A percentile compares a stretch with the other conserved stretches of the same genome.
phyloP scores from a whole-genome alignment of 2,329 filamentous ascomycete genomes.

The Claviceps sp. region DNA sequence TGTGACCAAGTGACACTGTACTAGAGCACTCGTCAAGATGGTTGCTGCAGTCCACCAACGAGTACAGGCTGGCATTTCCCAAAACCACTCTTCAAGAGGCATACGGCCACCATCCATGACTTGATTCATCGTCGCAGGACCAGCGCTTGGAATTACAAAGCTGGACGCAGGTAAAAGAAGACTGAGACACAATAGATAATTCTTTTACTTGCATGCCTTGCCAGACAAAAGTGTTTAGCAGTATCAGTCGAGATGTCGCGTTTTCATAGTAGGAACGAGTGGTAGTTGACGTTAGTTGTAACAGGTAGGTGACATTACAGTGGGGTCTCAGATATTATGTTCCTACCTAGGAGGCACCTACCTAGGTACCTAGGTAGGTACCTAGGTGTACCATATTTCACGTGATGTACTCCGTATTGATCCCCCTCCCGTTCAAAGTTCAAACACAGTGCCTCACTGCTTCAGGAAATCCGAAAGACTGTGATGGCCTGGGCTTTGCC shows the following conservation, averaged over 20 bases:
- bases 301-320: not conserved
- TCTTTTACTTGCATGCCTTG: not conserved
- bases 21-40: slow-evolving; percentile 71
- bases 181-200: not conserved
- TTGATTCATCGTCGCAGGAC: slow-evolving; percentile 34
- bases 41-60: slow-evolving; percentile 95
- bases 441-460: too few species aligned
- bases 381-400: too few species aligned
- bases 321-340: too few species aligned
- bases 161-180: not conserved
- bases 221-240: not conserved
- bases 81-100: slow-evolving; percentile 95
- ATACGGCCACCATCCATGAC: slow-evolving; percentile 50
- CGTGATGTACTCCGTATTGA: too few species aligned
- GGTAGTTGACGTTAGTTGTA: not conserved
- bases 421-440: too few species aligned
- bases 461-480: too few species aligned
- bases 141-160: not conserved
- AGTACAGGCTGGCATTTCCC: slow-evolving; percentile 94
- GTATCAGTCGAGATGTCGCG: not conserved
- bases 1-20: slow-evolving; percentile 85
- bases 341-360: too few species aligned
- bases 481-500: too few species aligned
- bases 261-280: not conserved
- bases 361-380: too few species aligned